Evolutionary conservation across 192 early-diverging fungal species (phyloP).

Genomic region (Chytriomyces hyalinus): DNA sequence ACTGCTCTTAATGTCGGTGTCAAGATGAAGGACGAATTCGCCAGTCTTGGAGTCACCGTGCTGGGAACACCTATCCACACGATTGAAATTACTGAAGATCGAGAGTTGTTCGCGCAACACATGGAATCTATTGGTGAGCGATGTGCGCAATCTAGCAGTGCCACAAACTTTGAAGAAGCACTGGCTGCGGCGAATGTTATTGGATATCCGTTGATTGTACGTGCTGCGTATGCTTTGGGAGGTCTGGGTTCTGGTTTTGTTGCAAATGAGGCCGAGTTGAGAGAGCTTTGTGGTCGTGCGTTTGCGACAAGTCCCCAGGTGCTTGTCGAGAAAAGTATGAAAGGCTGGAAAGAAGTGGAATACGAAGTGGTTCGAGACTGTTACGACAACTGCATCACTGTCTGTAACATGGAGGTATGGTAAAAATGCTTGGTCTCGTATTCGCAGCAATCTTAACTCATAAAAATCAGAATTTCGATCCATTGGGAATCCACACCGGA

Average conservation of each 20-base stretch:
- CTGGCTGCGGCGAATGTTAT: conserved; percentile 82
- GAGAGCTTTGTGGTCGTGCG: conserved; percentile 80
- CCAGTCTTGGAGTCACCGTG: conserved; percentile 79
- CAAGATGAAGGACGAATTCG: conserved; percentile 91
- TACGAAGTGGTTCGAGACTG: conserved; percentile 98
- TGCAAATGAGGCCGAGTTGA: conserved; percentile 81
- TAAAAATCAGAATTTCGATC: conserved; percentile 86
- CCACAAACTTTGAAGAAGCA: conserved; percentile 83
- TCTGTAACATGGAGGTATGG: conserved; percentile 96
- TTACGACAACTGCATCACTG: conserved; percentile 96
- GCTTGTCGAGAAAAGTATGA: conserved; percentile 94
- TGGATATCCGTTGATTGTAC: conserved; percentile 95
- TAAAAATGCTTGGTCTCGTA: conserved; percentile 9
- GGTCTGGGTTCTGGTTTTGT: conserved; percentile 99
- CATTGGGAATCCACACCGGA: conserved; percentile 98
- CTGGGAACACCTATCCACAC: conserved; percentile 96
- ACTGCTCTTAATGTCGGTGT: conserved; percentile 98
- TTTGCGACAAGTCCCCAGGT: conserved; percentile 94
- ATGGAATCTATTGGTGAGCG: conserved; percentile 89
- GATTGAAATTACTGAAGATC: conserved; percentile 96
- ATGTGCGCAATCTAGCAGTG: conserved; percentile 87
- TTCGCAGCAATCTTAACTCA: conserved; percentile 7
- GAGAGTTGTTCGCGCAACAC: conserved; percentile 88
- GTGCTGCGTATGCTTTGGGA: conserved; percentile 95
- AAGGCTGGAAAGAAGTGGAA: conserved; percentile 99